Conservation (phyloP, 2,329 filamentous ascomycete species). For the Epichloe baconii region DNA sequence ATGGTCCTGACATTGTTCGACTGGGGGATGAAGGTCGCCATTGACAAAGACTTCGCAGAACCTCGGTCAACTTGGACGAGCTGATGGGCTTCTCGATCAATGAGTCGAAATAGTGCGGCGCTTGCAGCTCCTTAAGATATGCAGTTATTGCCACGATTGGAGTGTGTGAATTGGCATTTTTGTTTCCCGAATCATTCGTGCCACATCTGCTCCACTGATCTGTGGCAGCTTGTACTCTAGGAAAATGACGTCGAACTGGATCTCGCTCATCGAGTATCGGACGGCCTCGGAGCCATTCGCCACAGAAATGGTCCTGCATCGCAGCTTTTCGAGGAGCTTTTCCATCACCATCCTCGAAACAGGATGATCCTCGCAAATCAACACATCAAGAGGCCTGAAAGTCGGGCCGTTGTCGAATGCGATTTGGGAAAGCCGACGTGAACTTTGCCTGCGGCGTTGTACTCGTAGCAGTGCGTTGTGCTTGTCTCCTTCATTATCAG, state of each 20-base stretch:
- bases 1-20: constrained; percentile 28
- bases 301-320: constrained; percentile 86
- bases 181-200: constrained; percentile 93
- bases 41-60: constrained; percentile 75
- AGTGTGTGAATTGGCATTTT: constrained; percentile 90
- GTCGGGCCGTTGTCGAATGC: constrained; percentile 70
- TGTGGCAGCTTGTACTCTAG: constrained; percentile 93
- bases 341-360: constrained; percentile 99
- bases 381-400: constrained; percentile 81
- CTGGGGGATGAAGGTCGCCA: constrained; percentile 67
- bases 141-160: constrained; percentile 95
- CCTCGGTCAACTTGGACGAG: constrained; percentile 77
- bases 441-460: constrained; percentile 87
- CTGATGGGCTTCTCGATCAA: constrained; percentile 96
- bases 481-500: constrained; percentile 90
- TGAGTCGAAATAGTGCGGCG: constrained; percentile 89
- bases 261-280: constrained; percentile 87
- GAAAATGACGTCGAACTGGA: constrained; percentile 98
- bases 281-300: constrained; percentile 84
- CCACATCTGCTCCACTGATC: constrained; percentile 89
- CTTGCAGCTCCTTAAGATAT: constrained; percentile 93
- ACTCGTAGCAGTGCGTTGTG: constrained; percentile 84
- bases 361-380: constrained; percentile 96
- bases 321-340: constrained; percentile 85
- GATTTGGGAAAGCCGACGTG: constrained; percentile 85